Percentiles rank a stretch among this genome's conserved stretches.
Evolutionary conservation across 768 basidiomycete species (phyloP).

Genomic region (Tulasnella sp.): DNA sequence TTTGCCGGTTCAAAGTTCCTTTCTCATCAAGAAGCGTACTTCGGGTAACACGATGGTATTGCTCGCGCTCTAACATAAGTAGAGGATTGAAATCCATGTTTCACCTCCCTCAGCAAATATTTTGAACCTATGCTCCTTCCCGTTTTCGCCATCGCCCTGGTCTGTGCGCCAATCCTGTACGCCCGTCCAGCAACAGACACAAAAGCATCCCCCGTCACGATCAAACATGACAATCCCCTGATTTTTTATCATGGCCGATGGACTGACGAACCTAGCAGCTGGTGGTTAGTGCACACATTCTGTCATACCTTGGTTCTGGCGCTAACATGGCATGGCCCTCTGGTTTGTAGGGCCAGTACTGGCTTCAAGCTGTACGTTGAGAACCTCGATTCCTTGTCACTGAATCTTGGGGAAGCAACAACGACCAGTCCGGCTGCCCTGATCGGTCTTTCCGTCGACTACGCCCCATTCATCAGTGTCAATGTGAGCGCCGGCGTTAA

Average conservation of each 20-base stretch:
- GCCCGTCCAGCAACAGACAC: too few species aligned
- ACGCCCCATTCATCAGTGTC: conserved; percentile 35
- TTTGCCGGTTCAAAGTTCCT: too few species aligned
- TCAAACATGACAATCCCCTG: conserved; percentile 32
- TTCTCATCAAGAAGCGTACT: too few species aligned
- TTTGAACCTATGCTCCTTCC: too few species aligned
- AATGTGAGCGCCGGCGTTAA: conserved; percentile 41
- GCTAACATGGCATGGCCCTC: neutral
- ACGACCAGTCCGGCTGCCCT: conserved; percentile 36
- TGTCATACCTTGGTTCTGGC: neutral
- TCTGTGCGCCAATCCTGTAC: too few species aligned
- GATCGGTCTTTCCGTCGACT: conserved; percentile 40
- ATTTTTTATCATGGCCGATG: conserved; percentile 34
- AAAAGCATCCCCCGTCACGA: neutral
- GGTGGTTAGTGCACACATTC: conserved; percentile 37
- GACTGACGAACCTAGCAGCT: conserved; percentile 42
- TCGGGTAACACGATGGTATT: too few species aligned
- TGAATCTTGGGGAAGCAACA: conserved; percentile 41
- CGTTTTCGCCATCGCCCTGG: too few species aligned
- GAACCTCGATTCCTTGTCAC: conserved; percentile 32
- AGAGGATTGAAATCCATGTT: too few species aligned
- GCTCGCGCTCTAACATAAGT: too few species aligned
- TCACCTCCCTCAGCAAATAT: too few species aligned
- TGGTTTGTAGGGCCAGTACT: conserved; percentile 33
- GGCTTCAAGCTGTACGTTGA: conserved; percentile 39